phyloP scores from a whole-genome alignment of 106 monocot species.

The Dendrobium huoshanense region DNA sequence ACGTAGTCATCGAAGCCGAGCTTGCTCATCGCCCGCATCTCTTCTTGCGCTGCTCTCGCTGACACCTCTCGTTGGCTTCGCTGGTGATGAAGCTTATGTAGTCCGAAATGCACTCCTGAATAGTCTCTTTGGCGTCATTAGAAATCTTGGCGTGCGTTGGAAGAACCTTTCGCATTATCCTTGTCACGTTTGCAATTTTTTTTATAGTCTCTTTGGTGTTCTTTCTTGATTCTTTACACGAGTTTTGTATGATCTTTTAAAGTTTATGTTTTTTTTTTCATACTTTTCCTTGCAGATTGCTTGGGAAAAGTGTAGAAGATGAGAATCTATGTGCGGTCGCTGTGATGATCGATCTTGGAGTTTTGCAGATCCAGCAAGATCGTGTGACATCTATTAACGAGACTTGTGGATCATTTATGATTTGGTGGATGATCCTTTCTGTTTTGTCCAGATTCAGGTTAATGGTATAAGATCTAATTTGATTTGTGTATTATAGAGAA shows the following conservation, averaged over 20 bases:
- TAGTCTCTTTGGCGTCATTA: conserved; percentile 63
- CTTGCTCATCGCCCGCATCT: conserved; percentile 63
- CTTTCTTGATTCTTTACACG: neutral
- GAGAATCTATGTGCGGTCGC: no score
- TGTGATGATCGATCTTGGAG: neutral
- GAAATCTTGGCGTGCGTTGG: conserved; percentile 63
- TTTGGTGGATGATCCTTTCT: neutral
- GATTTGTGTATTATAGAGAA: neutral
- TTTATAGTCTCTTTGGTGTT: no score
- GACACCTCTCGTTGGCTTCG: conserved; percentile 60
- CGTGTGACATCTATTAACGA: neutral
- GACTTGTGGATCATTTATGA: neutral
- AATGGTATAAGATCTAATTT: neutral
- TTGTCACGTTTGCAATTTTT: conserved; percentile 4
- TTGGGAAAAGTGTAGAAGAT: no score
- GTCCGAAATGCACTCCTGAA: conserved; percentile 73
- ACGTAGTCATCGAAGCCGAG: conserved; percentile 65
- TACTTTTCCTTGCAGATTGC: no score
- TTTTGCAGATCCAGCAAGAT: neutral
- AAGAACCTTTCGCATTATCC: conserved; percentile 61
- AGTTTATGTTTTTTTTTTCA: neutral
- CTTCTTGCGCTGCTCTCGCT: conserved; percentile 61
- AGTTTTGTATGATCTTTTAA: neutral
- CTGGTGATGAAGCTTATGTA: conserved; percentile 69
- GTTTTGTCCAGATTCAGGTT: neutral